Percentiles rank a stretch among this genome's conserved stretches.
phyloP scores from a whole-genome alignment of 1,284 basidiomycete genomes.

The Marasmius fiardii region DNA sequence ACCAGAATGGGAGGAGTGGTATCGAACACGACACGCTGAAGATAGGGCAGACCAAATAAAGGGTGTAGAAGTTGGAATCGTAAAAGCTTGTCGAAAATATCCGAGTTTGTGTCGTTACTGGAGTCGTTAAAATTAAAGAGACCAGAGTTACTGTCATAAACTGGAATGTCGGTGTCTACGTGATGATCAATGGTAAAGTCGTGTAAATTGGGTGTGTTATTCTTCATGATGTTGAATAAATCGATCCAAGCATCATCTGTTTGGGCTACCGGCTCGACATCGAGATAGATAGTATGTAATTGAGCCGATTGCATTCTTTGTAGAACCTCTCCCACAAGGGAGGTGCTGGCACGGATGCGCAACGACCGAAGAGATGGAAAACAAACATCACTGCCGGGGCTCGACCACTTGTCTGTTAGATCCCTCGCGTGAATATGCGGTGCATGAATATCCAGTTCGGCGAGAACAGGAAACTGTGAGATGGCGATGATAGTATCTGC shows the following conservation, averaged over 20 bases:
- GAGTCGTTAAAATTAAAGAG: constrained; percentile 8
- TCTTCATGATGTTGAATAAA: constrained; percentile 35
- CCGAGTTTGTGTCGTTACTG: constrained; percentile 9
- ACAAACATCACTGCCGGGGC: background rate
- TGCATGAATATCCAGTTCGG: constrained; percentile 47
- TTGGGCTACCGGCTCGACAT: constrained; percentile 35
- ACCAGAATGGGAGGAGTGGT: constrained; percentile 36
- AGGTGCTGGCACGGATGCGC: constrained; percentile 38
- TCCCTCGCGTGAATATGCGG: constrained; percentile 34
- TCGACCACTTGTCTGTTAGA: constrained; percentile 21
- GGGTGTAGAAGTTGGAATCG: constrained; percentile 25
- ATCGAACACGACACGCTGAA: constrained; percentile 39
- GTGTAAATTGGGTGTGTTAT: constrained; percentile 31
- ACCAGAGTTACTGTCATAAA: constrained; percentile 13
- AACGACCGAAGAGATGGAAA: constrained; percentile 44
- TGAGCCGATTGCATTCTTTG: constrained; percentile 25
- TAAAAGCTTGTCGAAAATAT: constrained; percentile 13
- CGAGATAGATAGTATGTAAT: constrained; percentile 38
- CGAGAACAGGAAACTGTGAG: constrained; percentile 37
- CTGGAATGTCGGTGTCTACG: constrained; percentile 27
- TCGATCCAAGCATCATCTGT: constrained; percentile 33
- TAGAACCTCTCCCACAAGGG: constrained; percentile 36
- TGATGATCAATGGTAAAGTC: constrained; percentile 46
- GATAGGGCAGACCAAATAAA: constrained; percentile 27
- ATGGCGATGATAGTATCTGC: constrained; percentile 38